Base-by-base conservation (phyloP, 352 stramenopile species). In the Aphanomyces astaci region DNA sequence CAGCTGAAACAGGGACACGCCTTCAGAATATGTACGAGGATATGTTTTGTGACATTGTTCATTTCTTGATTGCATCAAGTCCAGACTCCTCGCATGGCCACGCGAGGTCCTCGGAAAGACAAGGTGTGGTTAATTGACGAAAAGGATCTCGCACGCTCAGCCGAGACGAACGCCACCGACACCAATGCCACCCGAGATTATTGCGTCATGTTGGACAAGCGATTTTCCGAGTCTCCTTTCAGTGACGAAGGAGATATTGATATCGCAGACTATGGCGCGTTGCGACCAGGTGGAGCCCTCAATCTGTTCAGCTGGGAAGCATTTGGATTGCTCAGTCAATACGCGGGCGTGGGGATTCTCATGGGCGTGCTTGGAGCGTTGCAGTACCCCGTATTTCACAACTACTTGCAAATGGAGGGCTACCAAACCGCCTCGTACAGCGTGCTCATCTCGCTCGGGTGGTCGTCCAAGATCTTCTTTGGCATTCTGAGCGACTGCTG, bases 391-490 rank as follows among this genome's bases (percentile, higher is more conserved):
- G 15, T 53, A 7, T 53, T 27, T 27, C 15, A n/a, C 15, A 19
- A 24, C 15, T 53, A 53, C 45, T 27, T 53, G 15, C 15, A 27
- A 27, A 53, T 53, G 45, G 45, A 53, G 22, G 45, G 45, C 45
- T 53, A 53, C 45, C 45, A 53, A 27, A 53, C 45, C 7, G 45
- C 45, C 45, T 53, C 45, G 45, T 53, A 82, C 32, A 49, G 65
- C 43, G 56, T 87, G 22, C 49, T 78, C 32, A 73, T 53, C 45
- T 24, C 45, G 7, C 53, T 88, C 4, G 79, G 80, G 9, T 88
- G 78, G 78, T 63, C 71, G 13, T 68, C 86, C 43, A 85, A 86
- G 51, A 76, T 78, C 13, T 56, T 88, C 45, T 76, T 86, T 31
- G 55, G 66, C 39, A 63, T 87, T 28, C 49, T 78, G 33, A 74